Evolutionary conservation across 2,329 filamentous ascomycete species (phyloP).

Genomic region (Monosporascus sp.): DNA sequence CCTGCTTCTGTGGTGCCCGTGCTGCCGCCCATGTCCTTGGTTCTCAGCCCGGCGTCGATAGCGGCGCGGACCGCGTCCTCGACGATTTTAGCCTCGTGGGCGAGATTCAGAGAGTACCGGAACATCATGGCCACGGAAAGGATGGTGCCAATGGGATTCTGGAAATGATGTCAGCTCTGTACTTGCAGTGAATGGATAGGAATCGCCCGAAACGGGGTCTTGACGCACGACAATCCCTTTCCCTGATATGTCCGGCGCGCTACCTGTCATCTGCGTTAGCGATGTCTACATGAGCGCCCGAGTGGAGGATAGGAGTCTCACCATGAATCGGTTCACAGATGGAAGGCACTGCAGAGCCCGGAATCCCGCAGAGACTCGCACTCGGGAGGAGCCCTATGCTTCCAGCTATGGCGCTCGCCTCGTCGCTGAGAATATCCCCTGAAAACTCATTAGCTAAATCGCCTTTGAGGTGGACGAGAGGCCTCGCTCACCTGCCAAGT

Average conservation of each 20-base stretch:
- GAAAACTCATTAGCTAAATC: constrained; percentile 35
- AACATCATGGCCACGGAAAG: constrained; percentile 70
- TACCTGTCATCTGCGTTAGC: constrained; percentile 14
- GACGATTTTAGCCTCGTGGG: constrained; percentile 55
- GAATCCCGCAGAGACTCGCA: constrained; percentile 38
- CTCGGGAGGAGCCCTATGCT: constrained; percentile 40
- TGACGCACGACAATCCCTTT: constrained; percentile 26
- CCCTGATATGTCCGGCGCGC: constrained; percentile 67
- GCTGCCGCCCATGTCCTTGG: constrained; percentile 60
- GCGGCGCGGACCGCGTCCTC: constrained; percentile 59
- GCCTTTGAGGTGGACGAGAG: too few species aligned
- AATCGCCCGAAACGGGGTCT: too few species aligned
- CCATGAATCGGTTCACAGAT: constrained; percentile 77
- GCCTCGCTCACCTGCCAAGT: too few species aligned
- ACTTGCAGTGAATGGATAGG: constrained; percentile 18
- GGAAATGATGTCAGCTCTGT: constrained; percentile 62
- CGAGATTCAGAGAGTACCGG: constrained; percentile 62
- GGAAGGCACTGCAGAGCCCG: constrained; percentile 40
- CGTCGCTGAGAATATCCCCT: constrained; percentile 41
- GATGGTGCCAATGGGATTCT: constrained; percentile 46
- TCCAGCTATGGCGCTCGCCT: constrained; percentile 39
- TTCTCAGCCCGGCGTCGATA: constrained; percentile 59
- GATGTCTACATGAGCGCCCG: too few species aligned
- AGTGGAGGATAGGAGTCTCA: constrained; percentile 6
- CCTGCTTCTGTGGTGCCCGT: constrained; percentile 61